Base-by-base conservation (phyloP, 495 filamentous ascomycete genomes). In the Entonaema liquescens region DNA sequence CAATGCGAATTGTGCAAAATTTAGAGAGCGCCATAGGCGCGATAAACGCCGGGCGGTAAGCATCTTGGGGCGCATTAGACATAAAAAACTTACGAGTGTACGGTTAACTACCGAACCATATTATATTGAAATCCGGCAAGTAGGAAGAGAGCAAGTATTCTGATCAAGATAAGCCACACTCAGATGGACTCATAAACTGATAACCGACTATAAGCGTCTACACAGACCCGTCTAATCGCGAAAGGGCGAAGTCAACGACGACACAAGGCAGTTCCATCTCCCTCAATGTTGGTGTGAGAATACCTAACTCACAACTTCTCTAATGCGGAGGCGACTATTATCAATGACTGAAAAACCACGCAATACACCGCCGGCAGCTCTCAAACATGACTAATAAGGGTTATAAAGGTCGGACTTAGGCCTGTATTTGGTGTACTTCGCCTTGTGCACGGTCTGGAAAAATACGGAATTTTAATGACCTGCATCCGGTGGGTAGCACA, bases 401-500 rank as follows among this genome's bases (percentile, higher is more conserved):
- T 12, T 31, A 5, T 31, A 38, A 58, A 65, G 50, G 21, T n/a
- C 52, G 40, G 40, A 50, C 42, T 55, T 57, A 44, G 50, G 54
- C 6, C 68, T 40, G 62, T 55, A 55, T 47, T 17, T 17, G 21
- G 49, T 19, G 25, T 42, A 33, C 13, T 11, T 25, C 19, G 23
- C 23, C 19, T 49, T 12, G 35, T 59, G 28, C 11, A 21, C 42
- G 61, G 42, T 13, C 52, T 62, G 52, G 68, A 58, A 71, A 54
- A 71, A 71, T 47, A 28, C 63, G 68, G 68, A 53, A 71, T 35
- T 52, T 56, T 67, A 13, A 21, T 29, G 49, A 36, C 29, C 11
- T 71, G 63, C 68, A 71, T 57, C 68, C 68, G 63, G 62, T 59
- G 58, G 63, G 67, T 70, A 28, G 36, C 35, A 71, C 58, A 31